Evolutionary conservation across 441 rosid species (phyloP), one percentile per base, ranked within the genome.

Genomic region (Breynia disticha): DNA sequence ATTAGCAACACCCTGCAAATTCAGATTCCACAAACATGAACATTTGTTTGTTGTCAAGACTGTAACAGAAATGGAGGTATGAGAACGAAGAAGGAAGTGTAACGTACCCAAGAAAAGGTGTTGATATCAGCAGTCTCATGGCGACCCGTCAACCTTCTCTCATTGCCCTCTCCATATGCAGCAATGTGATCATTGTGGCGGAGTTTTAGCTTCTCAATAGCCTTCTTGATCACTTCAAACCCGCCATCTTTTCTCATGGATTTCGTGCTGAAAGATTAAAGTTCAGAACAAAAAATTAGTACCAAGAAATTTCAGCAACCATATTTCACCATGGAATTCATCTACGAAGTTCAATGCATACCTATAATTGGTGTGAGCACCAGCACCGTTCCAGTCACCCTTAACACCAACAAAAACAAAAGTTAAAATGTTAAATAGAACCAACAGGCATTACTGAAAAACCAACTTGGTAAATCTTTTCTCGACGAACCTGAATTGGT

Each of bases 361-460:
- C 95, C 90, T 81, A 72, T 78, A 87, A 24, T 84, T 87, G 15
- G 87, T 76, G 67, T 87, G 93, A 49, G 93, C 93, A 44, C 95
- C 95, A 39, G 93, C 93, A 2, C 93, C 93, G 12, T 87, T 87
- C 95, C 93, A 84, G 48, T 84, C 89, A 20, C 95, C 95, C 56
- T 81, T 64, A 10, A 11, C n/a, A n/a, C 16, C 0, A 1, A 19
- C 37, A 12, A 20, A n/a, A n/a, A n/a, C n/a, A n/a, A n/a, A n/a
- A n/a, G n/a, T n/a, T n/a, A n/a, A n/a, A n/a, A n/a, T n/a, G n/a
- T n/a, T n/a, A n/a, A n/a, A n/a, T n/a, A n/a, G n/a, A n/a, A n/a
- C n/a, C n/a, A n/a, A n/a, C n/a, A n/a, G n/a, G n/a, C n/a, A n/a
- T n/a, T n/a, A n/a, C n/a, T n/a, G n/a, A n/a, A 6, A 3, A 18